Evolutionary conservation across 2,329 filamentous ascomycete genomes (phyloP), one percentile per base, ranked within the genome.

Genomic region (Chaetomium sp.): DNA sequence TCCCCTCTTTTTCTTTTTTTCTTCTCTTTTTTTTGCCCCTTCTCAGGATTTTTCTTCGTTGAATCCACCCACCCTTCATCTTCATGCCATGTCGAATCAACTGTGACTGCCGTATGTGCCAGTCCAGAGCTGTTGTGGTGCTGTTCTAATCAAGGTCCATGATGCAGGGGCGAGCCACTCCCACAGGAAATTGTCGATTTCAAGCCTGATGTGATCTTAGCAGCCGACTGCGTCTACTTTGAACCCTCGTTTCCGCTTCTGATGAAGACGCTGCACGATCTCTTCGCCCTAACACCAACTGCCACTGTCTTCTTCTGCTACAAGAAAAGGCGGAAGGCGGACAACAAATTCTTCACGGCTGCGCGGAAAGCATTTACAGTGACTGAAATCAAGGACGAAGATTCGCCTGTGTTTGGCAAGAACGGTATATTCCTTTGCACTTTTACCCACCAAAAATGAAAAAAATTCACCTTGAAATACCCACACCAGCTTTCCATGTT

Each of bases 211-310:
- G 77, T 96, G 54, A 85, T 99, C 54, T 79, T 97, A n/a, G 94
- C 94, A 3, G 92, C 91, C 42, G 94, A 97, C 71, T 97, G 92
- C 72, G 91, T 96, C 49, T 99, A 97, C 75, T 95, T 95, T 70
- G 94, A 97, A 71, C 91, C 92, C 2, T 89, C 94, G 1, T 97
- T 97, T 67, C 91, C 92, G 35, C 77, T 96, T 37, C 79, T 99
- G 47, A 80, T 94, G 67, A 75, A 84, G 60, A 97, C 92, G 5
- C 74, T 97, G 61, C 76, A 81, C 57, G 84, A 88, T 60, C 76
- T 96, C 48, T 77, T 96, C 61, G 79, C 81, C 12, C 79, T 91
- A 44, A 91, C 86, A 69, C 86, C 87, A 27, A 70, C 76, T 44
- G 79, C 81, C 9, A 74, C 79, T 8, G 70, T 87, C 47, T 86